Conservation (phyloP, 257 asterid genomes). For the Cynanchum wilfordii region DNA sequence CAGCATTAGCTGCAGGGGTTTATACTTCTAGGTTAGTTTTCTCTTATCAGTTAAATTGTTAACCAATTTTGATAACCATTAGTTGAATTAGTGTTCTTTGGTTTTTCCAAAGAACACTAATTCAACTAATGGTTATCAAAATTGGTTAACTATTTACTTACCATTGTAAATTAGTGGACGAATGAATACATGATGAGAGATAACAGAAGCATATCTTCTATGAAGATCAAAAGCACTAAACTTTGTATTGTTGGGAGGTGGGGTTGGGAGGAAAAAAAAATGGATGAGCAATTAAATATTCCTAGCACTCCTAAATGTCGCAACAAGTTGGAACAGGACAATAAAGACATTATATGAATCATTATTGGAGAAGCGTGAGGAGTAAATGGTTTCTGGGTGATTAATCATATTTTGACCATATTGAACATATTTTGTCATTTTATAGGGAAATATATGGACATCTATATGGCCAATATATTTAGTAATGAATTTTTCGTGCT, state of each 20-base stretch:
- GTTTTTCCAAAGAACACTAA: too few relatives aligned
- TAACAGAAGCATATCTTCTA: not conserved
- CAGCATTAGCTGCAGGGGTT: slow-evolving; percentile 98
- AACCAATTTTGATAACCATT: not conserved
- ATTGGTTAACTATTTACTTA: not conserved
- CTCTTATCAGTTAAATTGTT: not conserved
- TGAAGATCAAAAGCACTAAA: not conserved
- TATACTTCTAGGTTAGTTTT: slow-evolving; percentile 78
- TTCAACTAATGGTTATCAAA: too few relatives aligned
- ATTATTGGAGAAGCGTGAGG: not conserved
- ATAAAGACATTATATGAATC: not conserved
- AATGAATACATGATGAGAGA: not conserved
- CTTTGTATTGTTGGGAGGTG: not conserved
- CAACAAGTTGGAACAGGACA: not conserved
- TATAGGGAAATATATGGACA: not conserved
- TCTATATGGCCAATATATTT: not conserved
- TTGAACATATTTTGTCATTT: not conserved
- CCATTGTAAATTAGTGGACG: not conserved
- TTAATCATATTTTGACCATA: not conserved
- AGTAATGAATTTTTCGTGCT: not conserved
- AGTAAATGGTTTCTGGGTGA: not conserved
- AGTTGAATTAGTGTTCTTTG: not conserved
- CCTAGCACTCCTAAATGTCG: not conserved
- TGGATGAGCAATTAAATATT: not conserved
- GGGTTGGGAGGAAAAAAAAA: not conserved